Evolutionary conservation across 768 basidiomycete species (phyloP), one percentile per base, ranked within the genome.

Genomic region (Cytidiella melzeri): DNA sequence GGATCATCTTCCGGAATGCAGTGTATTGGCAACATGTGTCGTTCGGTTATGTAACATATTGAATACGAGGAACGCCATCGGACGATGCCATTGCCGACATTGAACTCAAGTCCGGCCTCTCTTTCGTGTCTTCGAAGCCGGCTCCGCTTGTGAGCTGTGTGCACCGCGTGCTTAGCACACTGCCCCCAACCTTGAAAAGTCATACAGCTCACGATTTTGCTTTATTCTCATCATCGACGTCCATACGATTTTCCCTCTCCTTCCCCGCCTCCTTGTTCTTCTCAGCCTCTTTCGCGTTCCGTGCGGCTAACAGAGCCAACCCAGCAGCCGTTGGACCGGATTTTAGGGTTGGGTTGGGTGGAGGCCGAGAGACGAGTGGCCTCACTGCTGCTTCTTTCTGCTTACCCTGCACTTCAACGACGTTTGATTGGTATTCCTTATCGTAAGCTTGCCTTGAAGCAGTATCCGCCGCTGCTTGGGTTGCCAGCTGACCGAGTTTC

Each of bases 181-280:
- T n/a, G n/a, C n/a, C n/a, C n/a, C n/a, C n/a, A n/a, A n/a, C n/a
- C n/a, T n/a, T n/a, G n/a, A n/a, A n/a, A n/a, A n/a, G n/a, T n/a
- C n/a, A n/a, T n/a, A n/a, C n/a, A n/a, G 73, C 80, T 26, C 56
- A 84, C 83, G 79, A 83, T 56, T 82, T 69, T 57, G 77, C 81
- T 64, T 83, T 84, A 5, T 73, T 71, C 57, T 58, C 76, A 3
- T 57, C 51, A 28, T 57, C 54, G 30, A 57, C 53, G 20, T 61
- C 57, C 27, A 55, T 51, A 19, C 23, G 34, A 15, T 55, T 56
- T 47, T 58, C 59, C 15, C 42, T 41, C 46, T 54, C 45, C 41
- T 36, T 42, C 25, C 52, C 52, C 41, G 39, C 15, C 44, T 56
- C 49, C 10, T 46, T 23, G 45, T 53, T 51, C 37, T 51, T 50